These are phyloP conservation scores for Coemansia sp. DNA, from an alignment of 192 early-diverging fungal species.

Conservation along the genomic window DNA sequence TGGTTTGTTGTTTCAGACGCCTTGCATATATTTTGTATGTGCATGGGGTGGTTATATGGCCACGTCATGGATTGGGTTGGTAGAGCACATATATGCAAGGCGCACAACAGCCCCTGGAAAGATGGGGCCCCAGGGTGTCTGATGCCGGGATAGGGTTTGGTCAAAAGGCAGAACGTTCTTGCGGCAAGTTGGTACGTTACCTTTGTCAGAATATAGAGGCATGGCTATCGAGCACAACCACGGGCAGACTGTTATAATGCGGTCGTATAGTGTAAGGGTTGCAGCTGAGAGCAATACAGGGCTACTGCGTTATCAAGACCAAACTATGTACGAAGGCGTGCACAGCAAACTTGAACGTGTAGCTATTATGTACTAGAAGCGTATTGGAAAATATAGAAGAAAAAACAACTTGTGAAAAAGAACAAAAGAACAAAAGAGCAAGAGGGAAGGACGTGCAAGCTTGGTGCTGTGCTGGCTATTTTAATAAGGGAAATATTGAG, in stretches of 20 bases:
- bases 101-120: not conserved
- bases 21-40: constrained; percentile 21
- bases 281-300: not conserved
- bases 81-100: not conserved
- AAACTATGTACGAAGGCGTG: too few relatives aligned
- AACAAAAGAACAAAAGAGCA: constrained; percentile 10
- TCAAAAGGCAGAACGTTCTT: not conserved
- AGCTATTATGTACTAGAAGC: constrained; percentile 1
- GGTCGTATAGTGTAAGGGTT: not conserved
- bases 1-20: not conserved
- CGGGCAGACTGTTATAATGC: not conserved
- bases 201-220: constrained; percentile 40
- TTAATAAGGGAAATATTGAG: too few relatives aligned
- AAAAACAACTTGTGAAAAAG: constrained; percentile 1
- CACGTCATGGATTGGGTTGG: constrained; percentile 2
- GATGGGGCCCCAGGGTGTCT: not conserved
- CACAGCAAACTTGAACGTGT: too few relatives aligned
- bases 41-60: constrained; percentile 16
- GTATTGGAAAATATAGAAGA: not conserved
- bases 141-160: not conserved
- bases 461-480: too few relatives aligned
- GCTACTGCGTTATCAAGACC: not conserved
- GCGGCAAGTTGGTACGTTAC: constrained; percentile 17
- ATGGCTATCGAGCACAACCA: not conserved
- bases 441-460: constrained; percentile 3